Percentiles rank a stretch among this genome's conserved stretches.
Conservation (phyloP, 805 yeast genomes). For the Candida morakotiae region DNA sequence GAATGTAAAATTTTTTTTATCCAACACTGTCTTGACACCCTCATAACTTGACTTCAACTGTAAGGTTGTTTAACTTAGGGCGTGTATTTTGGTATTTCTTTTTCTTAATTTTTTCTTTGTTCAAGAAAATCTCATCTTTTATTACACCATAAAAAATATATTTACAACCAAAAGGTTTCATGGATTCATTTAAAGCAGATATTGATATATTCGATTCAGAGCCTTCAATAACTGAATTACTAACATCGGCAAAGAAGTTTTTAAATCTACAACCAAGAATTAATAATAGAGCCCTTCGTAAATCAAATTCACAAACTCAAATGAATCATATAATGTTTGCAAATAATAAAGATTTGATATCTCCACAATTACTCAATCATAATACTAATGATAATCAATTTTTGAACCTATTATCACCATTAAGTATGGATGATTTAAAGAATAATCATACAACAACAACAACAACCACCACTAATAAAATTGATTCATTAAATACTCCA, state of each 20-base stretch:
- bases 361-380: neutral
- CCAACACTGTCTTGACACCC: too few species aligned
- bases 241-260: conserved; percentile 37
- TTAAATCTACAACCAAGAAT: conserved; percentile 36
- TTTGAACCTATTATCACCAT: conserved; percentile 37
- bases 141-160: too few species aligned
- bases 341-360: conserved; percentile 1
- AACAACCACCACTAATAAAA: neutral
- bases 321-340: conserved; percentile 9
- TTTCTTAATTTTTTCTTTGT: neutral
- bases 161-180: too few species aligned
- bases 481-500: conserved; percentile 1
- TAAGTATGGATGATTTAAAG: conserved; percentile 34
- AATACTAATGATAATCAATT: conserved; percentile 15
- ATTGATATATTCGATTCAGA: conserved; percentile 2
- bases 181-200: neutral
- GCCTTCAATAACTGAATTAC: conserved; percentile 39
- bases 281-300: conserved; percentile 35
- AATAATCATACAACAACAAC: conserved; percentile 11
- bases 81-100: neutral
- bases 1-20: too few species aligned
- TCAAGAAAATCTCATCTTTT: neutral
- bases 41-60: too few species aligned
- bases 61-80: too few species aligned
- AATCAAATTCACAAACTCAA: conserved; percentile 26